Evolutionary conservation across 495 filamentous ascomycete species (phyloP), one percentile per base, ranked within the genome.

Genomic region (Aspergillus incahuasiensis): DNA sequence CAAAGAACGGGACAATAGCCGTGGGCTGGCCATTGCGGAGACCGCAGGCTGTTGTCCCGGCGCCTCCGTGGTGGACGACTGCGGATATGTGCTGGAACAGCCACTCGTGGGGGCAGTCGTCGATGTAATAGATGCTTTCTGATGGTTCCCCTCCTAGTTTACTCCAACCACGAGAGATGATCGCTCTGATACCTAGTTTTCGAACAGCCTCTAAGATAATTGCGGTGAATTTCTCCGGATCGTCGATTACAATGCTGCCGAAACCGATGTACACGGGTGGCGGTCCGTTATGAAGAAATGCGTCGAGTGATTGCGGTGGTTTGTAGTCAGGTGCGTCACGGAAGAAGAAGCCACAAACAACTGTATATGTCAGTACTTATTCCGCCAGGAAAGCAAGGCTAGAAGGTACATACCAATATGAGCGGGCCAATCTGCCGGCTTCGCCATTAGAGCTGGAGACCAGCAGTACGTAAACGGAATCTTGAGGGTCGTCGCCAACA

Each of bases 181-280:
- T 74, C 0, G 82, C 84, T 25, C 85, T 74, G 5, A 77, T 70
- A 0, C 82, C 81, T 15, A 73, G 67, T 6, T 50, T 57, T 47
- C 60, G 55, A 6, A 87, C 73, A 6, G 84, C 82, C n/a, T 79
- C 70, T 19, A 86, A 74, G 2, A 87, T 68, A 0, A 79, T 71
- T 0, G 67, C 50, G 1, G 77, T 86, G 54, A 87, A 66, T 16
- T 62, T 69, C 41, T 80, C 68, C 0, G 82, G 79, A 53, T 86
- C 74, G 30, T 86, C 82, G 12, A 86, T 74, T 0, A 86, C 83
- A 53, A 88, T 87, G 39, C 77, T 82, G 2, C 85, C 85, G 58
- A 88, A 88, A 12, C 85, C 85, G 35, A 88, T 83, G 57, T 87
- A 87, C 1, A 87, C 70, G 15, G 84, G 84, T 6, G 76, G 64